A percentile compares a stretch with the other conserved stretches of the same genome.
phyloP scores from a whole-genome alignment of 768 basidiomycete genomes.

The Auricularia auricula-judae region DNA sequence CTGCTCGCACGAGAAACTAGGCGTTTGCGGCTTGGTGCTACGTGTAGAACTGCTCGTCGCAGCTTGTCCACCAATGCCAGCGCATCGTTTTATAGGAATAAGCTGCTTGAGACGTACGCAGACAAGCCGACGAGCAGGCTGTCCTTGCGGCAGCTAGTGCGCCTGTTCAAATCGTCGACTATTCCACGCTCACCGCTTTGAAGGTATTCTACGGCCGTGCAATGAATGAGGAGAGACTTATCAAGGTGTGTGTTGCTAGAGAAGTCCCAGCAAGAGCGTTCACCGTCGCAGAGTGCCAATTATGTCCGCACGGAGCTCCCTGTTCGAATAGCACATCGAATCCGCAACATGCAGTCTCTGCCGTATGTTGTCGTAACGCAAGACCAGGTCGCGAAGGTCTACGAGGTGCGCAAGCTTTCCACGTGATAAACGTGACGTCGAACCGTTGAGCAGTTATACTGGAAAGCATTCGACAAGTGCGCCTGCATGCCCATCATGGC shows the following conservation, averaged over 20 bases:
- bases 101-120: conserved; percentile 72
- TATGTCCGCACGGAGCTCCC: conserved; percentile 86
- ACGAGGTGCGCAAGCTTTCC: conserved; percentile 45
- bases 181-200: not conserved
- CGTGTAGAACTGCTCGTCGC: not conserved
- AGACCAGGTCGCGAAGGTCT: conserved; percentile 72
- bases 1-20: not conserved
- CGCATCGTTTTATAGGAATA: conserved; percentile 62
- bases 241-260: conserved; percentile 40
- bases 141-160: conserved; percentile 70
- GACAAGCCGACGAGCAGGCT: conserved; percentile 58
- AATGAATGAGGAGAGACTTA: conserved; percentile 66
- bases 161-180: conserved; percentile 6
- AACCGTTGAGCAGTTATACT: conserved; percentile 52
- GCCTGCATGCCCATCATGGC: conserved; percentile 4
- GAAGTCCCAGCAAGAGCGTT: not conserved
- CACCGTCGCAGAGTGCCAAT: conserved; percentile 58
- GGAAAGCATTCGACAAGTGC: conserved; percentile 79
- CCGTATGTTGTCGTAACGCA: conserved; percentile 83
- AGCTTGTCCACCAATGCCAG: not conserved
- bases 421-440: not conserved
- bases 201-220: conserved; percentile 81
- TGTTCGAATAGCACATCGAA: conserved; percentile 75
- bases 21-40: not conserved
- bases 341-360: conserved; percentile 76